Evolutionary conservation across 2,329 filamentous ascomycete genomes (phyloP), one percentile per base, ranked within the genome.

Genomic region (Phialophora expanda): DNA sequence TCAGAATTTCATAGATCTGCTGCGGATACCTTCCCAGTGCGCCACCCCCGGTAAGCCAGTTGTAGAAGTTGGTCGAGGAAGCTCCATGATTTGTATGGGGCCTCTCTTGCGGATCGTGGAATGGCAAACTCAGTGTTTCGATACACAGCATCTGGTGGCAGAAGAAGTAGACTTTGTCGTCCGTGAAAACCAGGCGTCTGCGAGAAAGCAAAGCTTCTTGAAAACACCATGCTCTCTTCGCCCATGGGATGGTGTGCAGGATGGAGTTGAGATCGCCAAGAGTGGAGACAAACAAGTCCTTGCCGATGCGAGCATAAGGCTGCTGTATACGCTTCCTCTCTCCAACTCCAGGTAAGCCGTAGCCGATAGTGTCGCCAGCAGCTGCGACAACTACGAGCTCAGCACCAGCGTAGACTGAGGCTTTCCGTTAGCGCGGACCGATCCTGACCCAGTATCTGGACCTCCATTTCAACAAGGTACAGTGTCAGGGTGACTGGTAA

Each of bases 151-250:
- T 54, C 46, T 64, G 28, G 17, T 62, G 69, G 58, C 69, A 70
- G 30, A 65, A 64, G 51, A 67, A 70, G 44, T 69, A 70, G 4
- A 67, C 54, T 54, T 66, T 54, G 8, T 65, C 64, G 41, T 71
- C 67, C 1, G 73, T 74, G 48, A 79, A 79, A 12, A 78, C 74
- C 1, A 79, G 70, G 38, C 75, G 75, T 5, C 77, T 69, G 2
- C 69, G 61, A 0, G 77, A 77, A 1, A 78, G 73, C 8, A 79
- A 62, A n/a, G 74, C 67, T 66, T 79, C 77, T 69, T 79, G 77
- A 53, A 77, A 78, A 1, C 76, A 78, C 78, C 77, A 79, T 0
- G 74, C 76, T 48, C 78, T 71, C 1, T 66, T 70, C 56, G 74
- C 75, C 74, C 77, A 78, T 50, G 67, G 56, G 30, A 62, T 66